Conservation (phyloP, 345 rosid genomes). For the Xanthoceras sorbifolium region DNA sequence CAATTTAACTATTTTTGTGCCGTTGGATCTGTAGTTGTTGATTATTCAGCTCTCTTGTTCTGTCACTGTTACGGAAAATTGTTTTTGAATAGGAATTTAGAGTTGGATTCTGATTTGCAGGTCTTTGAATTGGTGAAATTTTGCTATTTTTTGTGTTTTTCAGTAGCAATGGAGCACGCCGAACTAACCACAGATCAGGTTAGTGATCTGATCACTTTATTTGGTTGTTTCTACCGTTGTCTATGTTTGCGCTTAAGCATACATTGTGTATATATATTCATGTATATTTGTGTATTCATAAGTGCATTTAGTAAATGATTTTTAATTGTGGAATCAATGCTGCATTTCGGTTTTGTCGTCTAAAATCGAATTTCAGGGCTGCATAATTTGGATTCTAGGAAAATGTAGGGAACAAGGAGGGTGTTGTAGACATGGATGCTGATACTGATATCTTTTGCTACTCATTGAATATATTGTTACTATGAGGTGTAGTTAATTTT, state of each 20-base stretch:
- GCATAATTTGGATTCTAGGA: not conserved
- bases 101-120: slow-evolving; percentile 22
- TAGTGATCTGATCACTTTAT: slow-evolving; percentile 30
- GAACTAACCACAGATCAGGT: slow-evolving; percentile 81
- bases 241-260: not conserved
- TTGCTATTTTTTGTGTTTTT: slow-evolving; percentile 30
- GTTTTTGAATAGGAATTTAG: not conserved
- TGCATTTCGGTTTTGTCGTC: not conserved
- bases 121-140: slow-evolving; percentile 31
- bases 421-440: not conserved
- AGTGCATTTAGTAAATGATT: not conserved
- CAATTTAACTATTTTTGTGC: slow-evolving; percentile 1
- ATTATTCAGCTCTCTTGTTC: not conserved
- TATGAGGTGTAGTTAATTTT: not conserved
- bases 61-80: not conserved
- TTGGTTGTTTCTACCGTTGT: not conserved
- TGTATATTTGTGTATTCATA: not conserved
- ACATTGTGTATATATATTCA: not conserved
- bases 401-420: not conserved
- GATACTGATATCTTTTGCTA: not conserved
- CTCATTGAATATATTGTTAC: not conserved
- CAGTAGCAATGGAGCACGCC: slow-evolving; percentile 68
- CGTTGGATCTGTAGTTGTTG: slow-evolving; percentile 8
- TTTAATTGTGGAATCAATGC: not conserved
- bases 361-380: not conserved